Base-by-base conservation (phyloP, 352 stramenopile genomes). In the Phytophthora sp. region DNA sequence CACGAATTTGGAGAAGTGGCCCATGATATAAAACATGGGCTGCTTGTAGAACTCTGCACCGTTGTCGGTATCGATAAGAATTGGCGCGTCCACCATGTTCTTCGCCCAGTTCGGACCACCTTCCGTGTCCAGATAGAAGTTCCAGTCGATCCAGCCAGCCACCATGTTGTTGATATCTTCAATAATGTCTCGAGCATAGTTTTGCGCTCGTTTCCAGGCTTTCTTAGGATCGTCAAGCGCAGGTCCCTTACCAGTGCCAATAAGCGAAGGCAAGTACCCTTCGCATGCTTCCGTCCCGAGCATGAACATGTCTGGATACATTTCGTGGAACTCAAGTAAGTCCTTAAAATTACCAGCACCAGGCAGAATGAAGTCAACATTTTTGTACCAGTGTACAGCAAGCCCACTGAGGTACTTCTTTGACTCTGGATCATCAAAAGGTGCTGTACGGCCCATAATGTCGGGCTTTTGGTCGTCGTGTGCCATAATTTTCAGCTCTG, bases 351-450 rank as follows among this genome's bases (percentile, higher is more conserved):
- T 62, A 5, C 74, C 74, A 30, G 65, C 65, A 0, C 45, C 46
- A 9, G 62, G 71, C n/a, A 78, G 38, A 15, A 79, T 57, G 15
- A 52, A 65, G 42, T 86, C 82, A 42, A 86, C 49, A 44, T 85
- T 76, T 54, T 69, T 70, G 72, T 94, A 92, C 85, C 89, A 97
- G 64, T 97, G 89, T 62, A 93, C 86, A 4, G 77, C 88, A 20
- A 96, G 63, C n/a, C 89, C 89, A 13, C 79, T 74, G 5, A 97
- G 62, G 66, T 91, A 97, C 55, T 87, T 62, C 11, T 64, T 53
- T 3, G 72, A 55, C 8, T 89, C 79, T 0, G 71, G 35, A 35
- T 87, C 74, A 3, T 71, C 55, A 30, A 87, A 62, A 5, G 70
- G 62, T 1, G 72, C 64, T 13, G 62, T 44, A 28, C 81, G 79